Base-by-base conservation (phyloP, 2,329 filamentous ascomycete genomes). In the Arthroderma sp. region DNA sequence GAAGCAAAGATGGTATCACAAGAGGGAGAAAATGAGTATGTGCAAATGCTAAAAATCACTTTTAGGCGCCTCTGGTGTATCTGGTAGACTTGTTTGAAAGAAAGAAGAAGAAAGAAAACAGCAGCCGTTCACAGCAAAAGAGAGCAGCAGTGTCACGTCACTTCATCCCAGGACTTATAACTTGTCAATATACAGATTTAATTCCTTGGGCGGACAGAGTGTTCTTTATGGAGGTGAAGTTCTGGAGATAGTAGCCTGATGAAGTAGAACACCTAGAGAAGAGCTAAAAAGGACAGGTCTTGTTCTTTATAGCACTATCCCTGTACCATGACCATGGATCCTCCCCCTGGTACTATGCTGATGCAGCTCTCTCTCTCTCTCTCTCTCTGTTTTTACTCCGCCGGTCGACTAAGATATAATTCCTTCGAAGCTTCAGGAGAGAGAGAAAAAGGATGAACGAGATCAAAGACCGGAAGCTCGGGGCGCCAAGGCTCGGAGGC, bases 401-500 rank as follows among this genome's bases (percentile, higher is more conserved):
- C n/a, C n/a, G n/a, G n/a, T n/a, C n/a, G n/a, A n/a, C n/a, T n/a
- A n/a, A n/a, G n/a, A n/a, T n/a, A n/a, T n/a, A n/a, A n/a, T n/a
- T n/a, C n/a, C n/a, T n/a, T n/a, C n/a, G 38, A 38, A 11, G 38
- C 38, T 15, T n/a, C 41, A 17, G 21, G 21, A 15, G 13, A 21
- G 13, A 47, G 21, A 21, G 41, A 21, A 31, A 15, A 17, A 25
- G 15, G 43, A 49, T 49, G 43, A n/a, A n/a, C 43, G 43, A n/a
- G 43, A 49, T 49, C 21, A 9, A 49, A 49, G 13, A 21, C 43
- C 23, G 43, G 43, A 49, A 25, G 13, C 21, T 49, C 43, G 43
- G n/a, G 43, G 25, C 43, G 43, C 43, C 43, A 49, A 49, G 43
- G 21, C 43, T 49, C 43, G 43, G 43, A 49, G 43, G 43, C 43